Conservation (phyloP, 768 basidiomycete species). For the Kondoa malvinella region DNA sequence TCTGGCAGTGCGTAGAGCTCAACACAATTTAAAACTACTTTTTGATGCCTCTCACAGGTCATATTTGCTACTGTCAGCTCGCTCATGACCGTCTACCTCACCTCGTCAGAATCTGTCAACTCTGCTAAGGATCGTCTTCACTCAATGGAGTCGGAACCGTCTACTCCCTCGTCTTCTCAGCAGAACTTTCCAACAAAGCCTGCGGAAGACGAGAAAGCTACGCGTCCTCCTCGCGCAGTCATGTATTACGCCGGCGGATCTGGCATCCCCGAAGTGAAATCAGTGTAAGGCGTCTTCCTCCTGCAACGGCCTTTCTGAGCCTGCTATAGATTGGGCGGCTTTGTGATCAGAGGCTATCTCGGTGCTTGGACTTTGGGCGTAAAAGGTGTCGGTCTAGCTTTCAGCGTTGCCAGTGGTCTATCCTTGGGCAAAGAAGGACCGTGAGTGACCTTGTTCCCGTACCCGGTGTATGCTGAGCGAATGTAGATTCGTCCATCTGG, state of each 20-base stretch:
- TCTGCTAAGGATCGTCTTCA: constrained; percentile 56
- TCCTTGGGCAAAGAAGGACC: constrained; percentile 45
- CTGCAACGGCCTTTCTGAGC: too few species aligned
- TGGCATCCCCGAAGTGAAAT: constrained; percentile 94
- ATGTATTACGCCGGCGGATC: constrained; percentile 55
- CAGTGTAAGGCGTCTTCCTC: too few species aligned
- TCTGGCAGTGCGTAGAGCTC: constrained; percentile 56
- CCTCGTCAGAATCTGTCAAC: constrained; percentile 69
- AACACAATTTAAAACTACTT: not conserved
- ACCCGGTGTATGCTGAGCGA: constrained; percentile 37
- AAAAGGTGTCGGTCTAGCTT: constrained; percentile 70
- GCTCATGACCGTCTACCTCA: constrained; percentile 67
- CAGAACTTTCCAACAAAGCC: not conserved
- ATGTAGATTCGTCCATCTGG: constrained; percentile 83
- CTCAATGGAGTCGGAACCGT: too few species aligned
- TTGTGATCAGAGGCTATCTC: constrained; percentile 93
- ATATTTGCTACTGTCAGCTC: constrained; percentile 53
- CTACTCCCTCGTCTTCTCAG: too few species aligned
- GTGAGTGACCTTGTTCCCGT: not conserved
- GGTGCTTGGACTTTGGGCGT: constrained; percentile 58
- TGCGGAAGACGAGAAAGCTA: not conserved
- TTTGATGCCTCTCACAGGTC: constrained; percentile 39
- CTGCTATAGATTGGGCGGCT: constrained; percentile 81
- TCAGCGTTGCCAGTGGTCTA: constrained; percentile 82
- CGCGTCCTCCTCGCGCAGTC: constrained; percentile 20